A percentile compares a stretch with the other conserved stretches of the same genome.
phyloP scores from a whole-genome alignment of 345 rosid genomes.

The Erysimum cheiranthoides region DNA sequence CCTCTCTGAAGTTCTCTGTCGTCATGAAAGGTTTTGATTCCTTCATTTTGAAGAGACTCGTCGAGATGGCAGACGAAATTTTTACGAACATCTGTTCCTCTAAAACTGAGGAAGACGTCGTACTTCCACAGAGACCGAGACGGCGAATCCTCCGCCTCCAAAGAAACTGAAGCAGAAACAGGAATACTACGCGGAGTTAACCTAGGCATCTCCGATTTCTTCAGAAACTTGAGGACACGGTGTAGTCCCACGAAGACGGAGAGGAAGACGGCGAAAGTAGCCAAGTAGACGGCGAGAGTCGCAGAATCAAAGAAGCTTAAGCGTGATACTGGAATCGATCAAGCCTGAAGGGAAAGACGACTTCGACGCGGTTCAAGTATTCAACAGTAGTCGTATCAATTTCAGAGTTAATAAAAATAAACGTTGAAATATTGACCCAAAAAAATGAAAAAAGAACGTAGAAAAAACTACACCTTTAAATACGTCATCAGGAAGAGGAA shows the following conservation, averaged over 20 bases:
- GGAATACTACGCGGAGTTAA: background rate
- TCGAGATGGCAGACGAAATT: slow-evolving; percentile 25
- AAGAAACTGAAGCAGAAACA: slow-evolving; percentile 10
- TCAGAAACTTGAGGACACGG: background rate
- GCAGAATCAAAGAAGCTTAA: background rate
- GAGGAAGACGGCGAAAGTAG: background rate
- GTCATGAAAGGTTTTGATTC: slow-evolving; percentile 24
- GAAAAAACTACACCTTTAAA: background rate
- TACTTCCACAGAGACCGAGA: slow-evolving; percentile 26
- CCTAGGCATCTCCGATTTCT: background rate
- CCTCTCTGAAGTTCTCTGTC: slow-evolving; percentile 25
- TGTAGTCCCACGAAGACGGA: background rate
- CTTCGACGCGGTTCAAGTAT: background rate
- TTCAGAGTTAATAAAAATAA: background rate
- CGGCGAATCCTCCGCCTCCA: background rate
- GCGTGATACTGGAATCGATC: background rate
- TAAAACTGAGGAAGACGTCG: slow-evolving; percentile 41
- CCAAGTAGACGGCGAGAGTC: background rate
- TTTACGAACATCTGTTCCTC: slow-evolving; percentile 32
- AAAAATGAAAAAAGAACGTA: background rate
- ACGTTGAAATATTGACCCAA: background rate
- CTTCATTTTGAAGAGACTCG: slow-evolving; percentile 9
- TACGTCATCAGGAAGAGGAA: too few species aligned
- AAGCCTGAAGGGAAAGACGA: background rate
- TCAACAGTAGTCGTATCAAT: background rate